phyloP scores from a whole-genome alignment of 345 rosid genomes.

The Carallia brachiata region DNA sequence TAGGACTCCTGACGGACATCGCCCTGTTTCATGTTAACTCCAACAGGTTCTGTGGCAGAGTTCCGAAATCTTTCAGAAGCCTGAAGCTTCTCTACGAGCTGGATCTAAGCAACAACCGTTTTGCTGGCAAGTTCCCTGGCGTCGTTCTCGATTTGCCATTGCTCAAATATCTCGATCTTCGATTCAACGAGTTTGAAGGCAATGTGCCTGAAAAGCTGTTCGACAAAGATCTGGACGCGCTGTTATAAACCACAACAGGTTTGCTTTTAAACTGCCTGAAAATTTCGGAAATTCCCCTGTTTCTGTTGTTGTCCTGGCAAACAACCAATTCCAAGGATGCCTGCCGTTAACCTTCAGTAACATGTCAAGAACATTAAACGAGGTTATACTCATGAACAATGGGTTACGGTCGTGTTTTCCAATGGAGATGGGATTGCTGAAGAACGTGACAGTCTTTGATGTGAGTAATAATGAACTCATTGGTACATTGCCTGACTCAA shows the following conservation, averaged over 20 bases:
- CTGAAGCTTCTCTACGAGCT: slow-evolving; percentile 24
- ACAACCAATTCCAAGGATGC: slow-evolving; percentile 69
- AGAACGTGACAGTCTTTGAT: slow-evolving; percentile 63
- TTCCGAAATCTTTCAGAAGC: slow-evolving; percentile 46
- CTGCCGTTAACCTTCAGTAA: slow-evolving; percentile 57
- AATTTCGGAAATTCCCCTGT: slow-evolving; percentile 74
- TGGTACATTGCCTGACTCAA: slow-evolving; percentile 52
- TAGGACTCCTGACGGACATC: slow-evolving; percentile 59
- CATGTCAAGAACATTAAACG: slow-evolving; percentile 67
- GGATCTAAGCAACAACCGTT: slow-evolving; percentile 30
- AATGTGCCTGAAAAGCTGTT: slow-evolving; percentile 55
- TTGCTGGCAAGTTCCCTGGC: slow-evolving; percentile 55
- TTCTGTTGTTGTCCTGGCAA: slow-evolving; percentile 63
- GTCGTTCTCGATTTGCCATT: slow-evolving; percentile 56
- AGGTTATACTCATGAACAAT: slow-evolving; percentile 57
- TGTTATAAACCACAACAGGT: slow-evolving; percentile 76
- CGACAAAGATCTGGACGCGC: slow-evolving; percentile 69
- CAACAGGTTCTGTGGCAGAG: slow-evolving; percentile 70
- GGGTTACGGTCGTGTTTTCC: slow-evolving; percentile 68
- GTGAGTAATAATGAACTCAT: slow-evolving; percentile 54
- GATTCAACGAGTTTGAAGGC: slow-evolving; percentile 89
- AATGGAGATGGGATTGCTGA: slow-evolving; percentile 44
- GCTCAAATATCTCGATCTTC: slow-evolving; percentile 71
- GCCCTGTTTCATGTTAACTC: slow-evolving; percentile 73
- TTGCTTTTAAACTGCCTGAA: slow-evolving; percentile 54